These are phyloP conservation scores for Boletus edulis DNA, from an alignment of 768 basidiomycete genomes.

Conservation along the genomic window DNA sequence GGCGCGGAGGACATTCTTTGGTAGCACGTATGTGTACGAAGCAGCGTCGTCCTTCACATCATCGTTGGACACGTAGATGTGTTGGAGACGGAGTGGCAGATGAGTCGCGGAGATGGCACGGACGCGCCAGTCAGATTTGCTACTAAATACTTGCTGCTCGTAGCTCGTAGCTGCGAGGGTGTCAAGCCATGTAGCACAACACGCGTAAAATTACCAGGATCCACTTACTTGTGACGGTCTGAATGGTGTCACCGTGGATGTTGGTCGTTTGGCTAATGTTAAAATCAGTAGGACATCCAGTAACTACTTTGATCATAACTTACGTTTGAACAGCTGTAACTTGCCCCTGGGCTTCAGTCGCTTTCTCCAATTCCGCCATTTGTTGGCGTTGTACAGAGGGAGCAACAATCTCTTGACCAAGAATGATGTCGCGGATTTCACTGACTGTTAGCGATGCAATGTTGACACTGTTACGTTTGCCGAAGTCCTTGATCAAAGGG, in stretches of 20 bases:
- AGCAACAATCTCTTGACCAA: constrained; percentile 97
- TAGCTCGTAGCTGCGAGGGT: constrained; percentile 77
- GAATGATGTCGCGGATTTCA: constrained; percentile 96
- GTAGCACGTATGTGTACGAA: constrained; percentile 92
- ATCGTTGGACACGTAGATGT: constrained; percentile 99
- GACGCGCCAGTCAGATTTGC: constrained; percentile 99
- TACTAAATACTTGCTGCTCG: constrained; percentile 97
- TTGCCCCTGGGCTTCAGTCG: constrained; percentile 89
- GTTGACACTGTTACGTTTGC: constrained; percentile 98
- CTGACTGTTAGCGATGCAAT: constrained; percentile 95
- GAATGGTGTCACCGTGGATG: constrained; percentile 94
- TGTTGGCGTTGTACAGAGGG: constrained; percentile 96
- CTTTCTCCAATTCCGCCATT: constrained; percentile 99
- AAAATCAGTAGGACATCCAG: constrained; percentile 3
- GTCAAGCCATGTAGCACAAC: constrained; percentile 1
- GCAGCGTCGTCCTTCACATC: constrained; percentile 98
- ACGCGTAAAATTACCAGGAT: neutral
- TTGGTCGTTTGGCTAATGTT: constrained; percentile 83
- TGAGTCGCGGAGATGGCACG: constrained; percentile 98
- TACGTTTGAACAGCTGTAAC: constrained; percentile 94
- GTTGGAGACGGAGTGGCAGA: constrained; percentile 91
- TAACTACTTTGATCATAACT: constrained; percentile 18
- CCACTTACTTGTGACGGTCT: constrained; percentile 83
- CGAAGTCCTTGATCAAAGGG: constrained; percentile 69
- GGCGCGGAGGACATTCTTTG: constrained; percentile 93